Evolutionary conservation across 2,329 filamentous ascomycete genomes (phyloP).

Genomic region (Pseudogymnoascus sp.): DNA sequence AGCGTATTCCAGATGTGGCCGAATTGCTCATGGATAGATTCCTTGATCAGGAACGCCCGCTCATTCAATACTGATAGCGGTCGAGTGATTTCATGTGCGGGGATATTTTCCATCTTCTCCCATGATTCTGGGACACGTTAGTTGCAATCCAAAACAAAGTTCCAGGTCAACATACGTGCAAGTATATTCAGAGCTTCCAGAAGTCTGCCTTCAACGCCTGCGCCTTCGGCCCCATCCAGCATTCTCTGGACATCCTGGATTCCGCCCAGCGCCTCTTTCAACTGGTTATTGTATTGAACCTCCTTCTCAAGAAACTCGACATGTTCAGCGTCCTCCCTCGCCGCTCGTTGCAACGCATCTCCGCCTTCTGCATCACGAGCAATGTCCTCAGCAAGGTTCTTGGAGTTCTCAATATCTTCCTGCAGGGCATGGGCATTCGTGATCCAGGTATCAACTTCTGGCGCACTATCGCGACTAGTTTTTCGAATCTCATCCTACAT

Average conservation of each 20-base stretch:
- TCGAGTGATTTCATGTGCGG: constrained; percentile 54
- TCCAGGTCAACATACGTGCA: constrained; percentile 40
- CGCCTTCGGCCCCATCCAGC: constrained; percentile 54
- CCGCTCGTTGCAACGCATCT: constrained; percentile 35
- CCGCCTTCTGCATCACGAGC: constrained; percentile 67
- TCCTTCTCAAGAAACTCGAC: constrained; percentile 52
- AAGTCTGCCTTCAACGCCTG: constrained; percentile 48
- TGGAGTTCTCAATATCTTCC: constrained; percentile 75
- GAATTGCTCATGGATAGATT: constrained; percentile 59
- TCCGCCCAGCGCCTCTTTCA: constrained; percentile 43
- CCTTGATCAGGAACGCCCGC: constrained; percentile 59
- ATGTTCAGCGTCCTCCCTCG: constrained; percentile 45
- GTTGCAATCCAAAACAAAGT: constrained; percentile 22
- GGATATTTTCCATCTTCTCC: constrained; percentile 51
- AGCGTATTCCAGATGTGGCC: constrained; percentile 65
- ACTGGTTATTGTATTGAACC: constrained; percentile 51
- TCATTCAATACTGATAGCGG: constrained; percentile 59
- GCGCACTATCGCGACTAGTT: constrained; percentile 69
- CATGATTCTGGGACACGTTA: constrained; percentile 43
- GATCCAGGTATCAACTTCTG: constrained; percentile 82
- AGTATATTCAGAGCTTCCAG: constrained; percentile 52
- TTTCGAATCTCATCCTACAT: constrained; percentile 62
- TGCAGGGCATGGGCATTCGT: constrained; percentile 76
- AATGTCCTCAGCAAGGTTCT: constrained; percentile 73
- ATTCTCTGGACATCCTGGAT: constrained; percentile 55